Percentiles rank a stretch among this genome's conserved stretches.
These are phyloP conservation scores for Fusarium nisikadoi DNA, from an alignment of 2,329 filamentous ascomycete genomes.

Conservation along the genomic window DNA sequence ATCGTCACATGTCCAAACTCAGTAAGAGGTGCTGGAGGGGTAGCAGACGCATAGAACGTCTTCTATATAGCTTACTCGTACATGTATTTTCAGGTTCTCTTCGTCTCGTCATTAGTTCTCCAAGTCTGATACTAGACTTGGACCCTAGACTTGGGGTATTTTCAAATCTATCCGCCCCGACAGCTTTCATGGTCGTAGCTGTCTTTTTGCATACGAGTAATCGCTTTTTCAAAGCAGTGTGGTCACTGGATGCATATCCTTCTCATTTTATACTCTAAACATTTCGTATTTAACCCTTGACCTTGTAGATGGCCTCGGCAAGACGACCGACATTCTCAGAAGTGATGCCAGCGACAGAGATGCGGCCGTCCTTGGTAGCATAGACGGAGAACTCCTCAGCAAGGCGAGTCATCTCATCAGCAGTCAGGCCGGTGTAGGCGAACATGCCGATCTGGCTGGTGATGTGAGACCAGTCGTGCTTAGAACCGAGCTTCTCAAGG, in stretches of 20 bases:
- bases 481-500: constrained; percentile 92
- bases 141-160: constrained; percentile 43
- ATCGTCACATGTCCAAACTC: neutral
- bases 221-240: neutral
- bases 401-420: constrained; percentile 90
- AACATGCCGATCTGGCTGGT: constrained; percentile 99
- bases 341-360: constrained; percentile 87
- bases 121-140: constrained; percentile 16
- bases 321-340: constrained; percentile 81
- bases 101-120: constrained; percentile 35
- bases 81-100: constrained; percentile 34
- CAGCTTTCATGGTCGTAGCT: constrained; percentile 33
- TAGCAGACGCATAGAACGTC: constrained; percentile 9
- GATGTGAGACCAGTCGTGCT: constrained; percentile 99
- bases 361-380: constrained; percentile 91
- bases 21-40: neutral
- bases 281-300: constrained; percentile 69
- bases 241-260: neutral
- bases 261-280: neutral
- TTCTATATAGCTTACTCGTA: constrained; percentile 40
- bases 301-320: constrained; percentile 85
- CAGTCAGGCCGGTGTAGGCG: constrained; percentile 91
- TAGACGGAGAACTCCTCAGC: constrained; percentile 98
- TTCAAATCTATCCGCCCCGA: constrained; percentile 31
- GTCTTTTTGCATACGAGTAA: constrained; percentile 21